phyloP scores from a whole-genome alignment of 805 yeast species.

The Sugiyamaella americana region DNA sequence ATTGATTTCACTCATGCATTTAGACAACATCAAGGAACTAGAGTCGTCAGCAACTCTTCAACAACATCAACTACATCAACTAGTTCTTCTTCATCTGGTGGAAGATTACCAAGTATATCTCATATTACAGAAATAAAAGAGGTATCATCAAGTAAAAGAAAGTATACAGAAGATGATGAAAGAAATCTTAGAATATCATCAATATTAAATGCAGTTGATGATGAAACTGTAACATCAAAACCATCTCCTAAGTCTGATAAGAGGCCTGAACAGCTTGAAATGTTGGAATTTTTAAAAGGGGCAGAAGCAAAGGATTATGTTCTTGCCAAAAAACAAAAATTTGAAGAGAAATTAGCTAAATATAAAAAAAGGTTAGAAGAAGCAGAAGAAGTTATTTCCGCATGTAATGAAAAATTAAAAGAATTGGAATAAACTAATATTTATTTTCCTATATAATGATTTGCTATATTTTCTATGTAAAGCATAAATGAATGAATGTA shows the following conservation, averaged over 20 bases:
- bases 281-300: constrained; percentile 25
- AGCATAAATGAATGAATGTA: background rate
- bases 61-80: background rate
- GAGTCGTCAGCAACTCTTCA: constrained; percentile 4
- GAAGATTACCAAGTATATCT: background rate
- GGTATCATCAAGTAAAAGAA: constrained; percentile 1
- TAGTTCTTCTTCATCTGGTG: background rate
- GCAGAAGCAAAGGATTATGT: constrained; percentile 31
- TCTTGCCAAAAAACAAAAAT: constrained; percentile 29
- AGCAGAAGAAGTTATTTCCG: constrained; percentile 25
- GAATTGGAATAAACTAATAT: constrained; percentile 9
- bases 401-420: constrained; percentile 28
- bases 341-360: constrained; percentile 30
- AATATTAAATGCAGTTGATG: constrained; percentile 15
- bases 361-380: constrained; percentile 23
- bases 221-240: background rate
- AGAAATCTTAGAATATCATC: constrained; percentile 12
- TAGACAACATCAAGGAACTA: constrained; percentile 4
- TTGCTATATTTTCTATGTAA: constrained; percentile 2
- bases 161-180: constrained; percentile 7
- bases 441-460: background rate
- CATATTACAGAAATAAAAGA: background rate
- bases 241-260: background rate
- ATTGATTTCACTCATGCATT: constrained; percentile 39
- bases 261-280: constrained; percentile 1